Conservation (phyloP, 306 rosid species). For the Morella rubra region DNA sequence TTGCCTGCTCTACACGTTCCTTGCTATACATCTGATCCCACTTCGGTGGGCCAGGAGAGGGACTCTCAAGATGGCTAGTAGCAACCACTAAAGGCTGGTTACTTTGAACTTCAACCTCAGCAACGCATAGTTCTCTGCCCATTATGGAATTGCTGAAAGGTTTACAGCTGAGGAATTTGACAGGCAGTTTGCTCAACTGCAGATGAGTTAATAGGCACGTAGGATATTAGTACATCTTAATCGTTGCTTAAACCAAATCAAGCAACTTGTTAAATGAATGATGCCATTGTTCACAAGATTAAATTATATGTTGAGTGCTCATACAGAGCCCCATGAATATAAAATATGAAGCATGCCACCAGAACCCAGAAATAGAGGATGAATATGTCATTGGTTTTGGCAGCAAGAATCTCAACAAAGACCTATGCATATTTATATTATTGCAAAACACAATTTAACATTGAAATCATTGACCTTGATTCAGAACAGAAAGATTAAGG, state of each 20-base stretch:
- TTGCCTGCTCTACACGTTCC: conserved; percentile 84
- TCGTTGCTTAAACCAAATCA: background rate
- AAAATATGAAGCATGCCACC: background rate
- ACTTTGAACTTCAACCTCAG: conserved; percentile 59
- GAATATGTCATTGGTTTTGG: background rate
- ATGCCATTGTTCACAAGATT: background rate
- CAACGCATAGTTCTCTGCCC: conserved; percentile 90
- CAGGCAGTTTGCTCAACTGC: conserved; percentile 79
- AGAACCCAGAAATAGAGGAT: background rate
- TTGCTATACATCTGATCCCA: conserved; percentile 96
- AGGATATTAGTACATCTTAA: background rate
- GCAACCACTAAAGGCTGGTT: conserved; percentile 63
- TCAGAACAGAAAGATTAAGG: background rate
- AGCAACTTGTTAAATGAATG: background rate
- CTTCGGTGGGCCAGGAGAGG: conserved; percentile 79
- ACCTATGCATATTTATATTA: background rate
- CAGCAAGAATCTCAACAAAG: background rate
- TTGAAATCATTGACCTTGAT: background rate
- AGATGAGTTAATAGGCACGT: conserved; percentile 3
- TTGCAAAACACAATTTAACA: background rate
- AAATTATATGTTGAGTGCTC: background rate
- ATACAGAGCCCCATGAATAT: background rate
- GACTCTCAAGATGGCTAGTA: conserved; percentile 97
- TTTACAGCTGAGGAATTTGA: conserved; percentile 59
- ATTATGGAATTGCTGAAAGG: conserved; percentile 66